Base-by-base conservation (phyloP, 805 yeast genomes). In the Candida qinlingensis region DNA sequence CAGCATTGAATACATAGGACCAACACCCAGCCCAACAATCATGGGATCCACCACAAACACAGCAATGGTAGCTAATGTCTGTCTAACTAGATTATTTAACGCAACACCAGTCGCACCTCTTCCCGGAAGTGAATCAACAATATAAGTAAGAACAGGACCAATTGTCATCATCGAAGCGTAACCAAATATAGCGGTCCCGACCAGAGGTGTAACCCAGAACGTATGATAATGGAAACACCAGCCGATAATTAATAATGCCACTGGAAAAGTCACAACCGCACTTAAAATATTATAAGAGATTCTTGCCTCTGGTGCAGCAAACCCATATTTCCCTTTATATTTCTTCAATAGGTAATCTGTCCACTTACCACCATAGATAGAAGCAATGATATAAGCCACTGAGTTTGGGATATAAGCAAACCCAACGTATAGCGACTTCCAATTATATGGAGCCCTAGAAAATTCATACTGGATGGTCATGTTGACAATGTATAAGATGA, bases 101-200 rank as follows among this genome's bases (percentile, higher is more conserved):
- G 96, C 96, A 43, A 88, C 87, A 1, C 95, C 96, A 0, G 96
- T 85, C 11, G 96, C 91, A 39, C 96, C 95, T 57, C 83, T 75
- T 0, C 96, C 95, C 0, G 96, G 96, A 41, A 89, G 71, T 1
- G 89, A 80, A 60, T 88, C 96, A 1, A 88, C 90, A 48, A 88
- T 68, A 59, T 87, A 89, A 0, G 96, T 87, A 3, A 84, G 78
- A 0, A 89, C 84, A 7, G 87, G 80, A 4, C 95, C 94, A 55
- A 87, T 87, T 4, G 86, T 79, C 66, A 87, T 79, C 94, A 88
- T 85, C 34, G 87, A 81, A 0, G 92, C 87, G 60, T 84, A 80
- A 0, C 96, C 96, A 64, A 83, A 87, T 6, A 87, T 50, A 1
- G 91, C 87, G 5, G 94, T 84, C 1, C 96, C 96, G 9, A 88